A percentile compares a stretch with the other conserved stretches of the same genome.
Evolutionary conservation across 2,329 filamentous ascomycete species (phyloP).

Genomic region (Fusarium redolens): DNA sequence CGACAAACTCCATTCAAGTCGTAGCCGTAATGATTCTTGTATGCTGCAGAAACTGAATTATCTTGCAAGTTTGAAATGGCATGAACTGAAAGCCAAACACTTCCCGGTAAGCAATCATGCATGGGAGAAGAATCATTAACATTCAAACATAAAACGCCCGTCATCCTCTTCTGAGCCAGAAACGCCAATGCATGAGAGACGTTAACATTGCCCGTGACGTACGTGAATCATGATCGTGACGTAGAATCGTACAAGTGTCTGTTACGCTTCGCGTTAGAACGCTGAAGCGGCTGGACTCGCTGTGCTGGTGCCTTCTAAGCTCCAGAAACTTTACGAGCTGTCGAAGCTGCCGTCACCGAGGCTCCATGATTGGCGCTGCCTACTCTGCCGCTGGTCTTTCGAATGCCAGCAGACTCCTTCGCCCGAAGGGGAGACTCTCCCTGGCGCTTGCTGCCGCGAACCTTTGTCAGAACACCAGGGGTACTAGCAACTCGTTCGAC

Average conservation of each 20-base stretch:
- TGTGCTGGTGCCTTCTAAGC: conserved; percentile 46
- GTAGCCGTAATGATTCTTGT: conserved; percentile 25
- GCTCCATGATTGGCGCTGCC: conserved; percentile 65
- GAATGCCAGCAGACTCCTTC: conserved; percentile 65
- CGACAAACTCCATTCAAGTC: conserved; percentile 29
- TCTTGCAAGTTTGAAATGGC: conserved; percentile 27
- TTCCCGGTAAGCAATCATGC: conserved; percentile 26
- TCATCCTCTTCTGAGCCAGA: conserved; percentile 39
- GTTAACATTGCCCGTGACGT: conserved; percentile 55
- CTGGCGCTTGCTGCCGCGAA: conserved; percentile 69
- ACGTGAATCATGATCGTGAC: conserved; percentile 58
- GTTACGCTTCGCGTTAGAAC: conserved; percentile 26
- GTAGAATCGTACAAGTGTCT: conserved; percentile 39
- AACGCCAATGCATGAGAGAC: conserved; percentile 60
- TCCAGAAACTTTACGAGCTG: conserved; percentile 66
- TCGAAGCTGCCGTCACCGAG: conserved; percentile 56
- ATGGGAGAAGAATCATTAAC: conserved; percentile 34
- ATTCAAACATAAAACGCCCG: conserved; percentile 42
- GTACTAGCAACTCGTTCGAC: conserved; percentile 67
- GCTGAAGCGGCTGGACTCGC: conserved; percentile 36
- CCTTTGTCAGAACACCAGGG: conserved; percentile 70
- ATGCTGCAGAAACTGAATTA: conserved; percentile 18
- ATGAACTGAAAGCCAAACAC: conserved; percentile 22
- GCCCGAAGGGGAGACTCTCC: conserved; percentile 62
- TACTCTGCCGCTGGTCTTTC: conserved; percentile 74